Evolutionary conservation across 2,329 filamentous ascomycete genomes (phyloP).

Genomic region (Pseudocercospora macadamiae): DNA sequence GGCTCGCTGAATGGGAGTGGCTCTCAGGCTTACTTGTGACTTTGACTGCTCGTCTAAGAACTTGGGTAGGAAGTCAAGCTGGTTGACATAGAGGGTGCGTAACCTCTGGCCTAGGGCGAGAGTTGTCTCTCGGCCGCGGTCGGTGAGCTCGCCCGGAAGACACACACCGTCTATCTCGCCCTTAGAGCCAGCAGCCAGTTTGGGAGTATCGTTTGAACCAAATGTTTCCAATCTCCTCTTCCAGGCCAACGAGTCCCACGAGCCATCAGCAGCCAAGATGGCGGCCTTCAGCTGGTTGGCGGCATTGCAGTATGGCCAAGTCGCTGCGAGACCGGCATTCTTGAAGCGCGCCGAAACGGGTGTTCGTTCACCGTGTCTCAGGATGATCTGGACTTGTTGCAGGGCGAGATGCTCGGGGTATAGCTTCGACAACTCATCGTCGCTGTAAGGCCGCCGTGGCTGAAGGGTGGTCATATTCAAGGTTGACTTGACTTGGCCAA

Average conservation of each 20-base stretch:
- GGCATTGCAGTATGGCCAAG: conserved; percentile 90
- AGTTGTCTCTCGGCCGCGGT: conserved; percentile 54
- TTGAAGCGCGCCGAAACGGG: conserved; percentile 88
- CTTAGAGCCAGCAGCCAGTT: conserved; percentile 67
- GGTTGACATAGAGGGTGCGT: conserved; percentile 54
- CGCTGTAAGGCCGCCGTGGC: conserved; percentile 75
- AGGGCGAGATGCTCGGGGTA: conserved; percentile 82
- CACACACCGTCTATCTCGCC: conserved; percentile 81
- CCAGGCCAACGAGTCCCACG: conserved; percentile 64
- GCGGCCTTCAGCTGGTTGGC: conserved; percentile 70
- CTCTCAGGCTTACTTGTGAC: conserved; percentile 48
- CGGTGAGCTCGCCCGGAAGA: conserved; percentile 60
- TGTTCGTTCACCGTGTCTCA: conserved; percentile 64
- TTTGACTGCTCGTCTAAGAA: conserved; percentile 42
- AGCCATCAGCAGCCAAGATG: conserved; percentile 58
- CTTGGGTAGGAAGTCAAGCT: conserved; percentile 53
- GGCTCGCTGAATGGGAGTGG: conserved; percentile 54
- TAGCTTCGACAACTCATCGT: conserved; percentile 76
- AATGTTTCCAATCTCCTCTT: conserved; percentile 82
- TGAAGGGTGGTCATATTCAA: conserved; percentile 83
- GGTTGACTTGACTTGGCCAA: too few species aligned
- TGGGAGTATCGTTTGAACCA: conserved; percentile 60
- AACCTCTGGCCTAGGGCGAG: conserved; percentile 52
- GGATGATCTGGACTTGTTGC: conserved; percentile 83
- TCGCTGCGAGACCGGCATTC: conserved; percentile 55